These are phyloP conservation scores for Globisporangium yorkense DNA, from an alignment of 352 stramenopile species.

Conservation along the genomic window DNA sequence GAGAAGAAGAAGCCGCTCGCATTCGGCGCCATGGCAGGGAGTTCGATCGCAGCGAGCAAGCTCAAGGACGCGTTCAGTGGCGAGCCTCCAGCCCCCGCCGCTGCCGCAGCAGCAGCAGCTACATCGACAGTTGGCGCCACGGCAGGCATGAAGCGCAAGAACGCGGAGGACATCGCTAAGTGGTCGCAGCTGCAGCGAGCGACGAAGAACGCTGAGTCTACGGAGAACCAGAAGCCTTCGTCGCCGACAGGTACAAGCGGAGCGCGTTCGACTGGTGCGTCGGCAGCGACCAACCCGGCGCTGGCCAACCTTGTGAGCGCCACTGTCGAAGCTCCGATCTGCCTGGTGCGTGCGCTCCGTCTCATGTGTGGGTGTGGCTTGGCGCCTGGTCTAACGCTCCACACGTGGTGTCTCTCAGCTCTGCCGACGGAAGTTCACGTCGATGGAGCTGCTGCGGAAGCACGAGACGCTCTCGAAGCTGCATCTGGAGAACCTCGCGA, in stretches of 20 bases:
- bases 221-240: constrained; percentile 1
- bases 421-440: constrained; percentile 76
- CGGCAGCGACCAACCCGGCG: constrained; percentile 6
- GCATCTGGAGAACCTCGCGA: constrained; percentile 69
- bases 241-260: neutral
- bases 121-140: neutral
- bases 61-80: constrained; percentile 1
- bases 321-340: constrained; percentile 63
- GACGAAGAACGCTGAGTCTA: constrained; percentile 13
- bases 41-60: constrained; percentile 7
- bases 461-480: constrained; percentile 76
- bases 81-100: constrained; percentile 1
- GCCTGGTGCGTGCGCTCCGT: constrained; percentile 42
- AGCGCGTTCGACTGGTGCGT: neutral
- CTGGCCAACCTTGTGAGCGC: constrained; percentile 38
- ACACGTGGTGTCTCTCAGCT: constrained; percentile 27
- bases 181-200: constrained; percentile 63
- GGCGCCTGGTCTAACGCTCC: neutral
- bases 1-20: constrained; percentile 73
- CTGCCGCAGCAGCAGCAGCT: constrained; percentile 9
- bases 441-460: constrained; percentile 65
- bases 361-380: neutral
- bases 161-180: constrained; percentile 73
- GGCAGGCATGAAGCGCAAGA: constrained; percentile 60
- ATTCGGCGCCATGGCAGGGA: constrained; percentile 42